Percentiles rank a stretch among this genome's conserved stretches.
These are phyloP conservation scores for Penicillium argentinense DNA, from an alignment of 495 filamentous ascomycete genomes.

Conservation along the genomic window DNA sequence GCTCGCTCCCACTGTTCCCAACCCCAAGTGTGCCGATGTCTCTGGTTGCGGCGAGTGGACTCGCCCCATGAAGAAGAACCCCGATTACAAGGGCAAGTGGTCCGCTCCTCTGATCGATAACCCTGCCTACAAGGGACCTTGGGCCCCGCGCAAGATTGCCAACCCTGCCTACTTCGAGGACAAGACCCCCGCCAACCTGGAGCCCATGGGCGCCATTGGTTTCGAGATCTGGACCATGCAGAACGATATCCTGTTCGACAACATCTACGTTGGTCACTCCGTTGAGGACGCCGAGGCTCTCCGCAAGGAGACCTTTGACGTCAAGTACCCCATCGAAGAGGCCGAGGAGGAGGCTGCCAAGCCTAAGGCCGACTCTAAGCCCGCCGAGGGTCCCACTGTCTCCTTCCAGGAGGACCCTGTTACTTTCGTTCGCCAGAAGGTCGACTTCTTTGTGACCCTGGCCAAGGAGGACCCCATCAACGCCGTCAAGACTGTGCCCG, in stretches of 20 bases:
- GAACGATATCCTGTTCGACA: slow-evolving; percentile 97
- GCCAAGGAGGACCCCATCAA: slow-evolving; percentile 84
- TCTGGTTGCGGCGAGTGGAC: slow-evolving; percentile 96
- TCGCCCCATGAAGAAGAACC: slow-evolving; percentile 92
- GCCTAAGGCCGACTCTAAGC: slow-evolving; percentile 68
- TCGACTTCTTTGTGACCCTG: slow-evolving; percentile 82
- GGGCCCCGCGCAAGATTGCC: slow-evolving; percentile 92
- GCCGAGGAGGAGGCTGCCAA: slow-evolving; percentile 77
- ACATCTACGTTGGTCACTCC: slow-evolving; percentile 99
- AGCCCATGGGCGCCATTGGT: slow-evolving; percentile 97
- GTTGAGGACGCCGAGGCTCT: slow-evolving; percentile 88
- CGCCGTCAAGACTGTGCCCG: slow-evolving; percentile 88
- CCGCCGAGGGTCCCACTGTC: slow-evolving; percentile 67
- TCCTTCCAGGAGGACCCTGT: slow-evolving; percentile 94
- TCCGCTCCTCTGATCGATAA: slow-evolving; percentile 91
- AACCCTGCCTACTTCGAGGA: slow-evolving; percentile 98
- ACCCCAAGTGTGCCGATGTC: slow-evolving; percentile 92
- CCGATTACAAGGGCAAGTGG: slow-evolving; percentile 99
- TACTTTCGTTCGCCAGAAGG: slow-evolving; percentile 84
- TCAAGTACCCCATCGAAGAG: slow-evolving; percentile 86
- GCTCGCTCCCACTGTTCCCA: slow-evolving; percentile 87
- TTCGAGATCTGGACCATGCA: slow-evolving; percentile 99
- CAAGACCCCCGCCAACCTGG: slow-evolving; percentile 93
- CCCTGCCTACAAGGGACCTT: slow-evolving; percentile 96
- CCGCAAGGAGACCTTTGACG: slow-evolving; percentile 86